These are phyloP conservation scores for Aspergillus ruber DNA, from an alignment of 2,329 filamentous ascomycete genomes.

Conservation along the genomic window DNA sequence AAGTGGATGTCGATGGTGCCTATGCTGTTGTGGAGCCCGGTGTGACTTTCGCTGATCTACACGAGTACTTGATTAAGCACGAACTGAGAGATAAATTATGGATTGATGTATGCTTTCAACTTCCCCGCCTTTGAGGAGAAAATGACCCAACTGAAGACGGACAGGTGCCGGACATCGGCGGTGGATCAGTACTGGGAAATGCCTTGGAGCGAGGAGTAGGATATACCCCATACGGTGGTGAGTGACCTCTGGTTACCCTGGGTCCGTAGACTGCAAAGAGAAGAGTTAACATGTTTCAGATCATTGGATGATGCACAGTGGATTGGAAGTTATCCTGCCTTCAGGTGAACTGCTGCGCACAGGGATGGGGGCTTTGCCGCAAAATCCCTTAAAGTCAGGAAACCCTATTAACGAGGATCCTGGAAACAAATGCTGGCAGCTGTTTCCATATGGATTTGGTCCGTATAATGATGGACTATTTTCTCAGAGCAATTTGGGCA, in stretches of 20 bases:
- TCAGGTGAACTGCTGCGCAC: constrained; percentile 41
- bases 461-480: constrained; percentile 44
- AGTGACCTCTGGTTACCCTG: neutral
- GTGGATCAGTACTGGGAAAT: constrained; percentile 45
- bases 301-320: constrained; percentile 38
- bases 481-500: constrained; percentile 47
- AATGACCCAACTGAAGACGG: neutral
- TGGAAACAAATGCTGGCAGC: constrained; percentile 36
- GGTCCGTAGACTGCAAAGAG: too few species aligned
- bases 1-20: constrained; percentile 46
- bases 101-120: neutral
- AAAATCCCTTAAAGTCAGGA: neutral
- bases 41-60: constrained; percentile 48
- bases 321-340: constrained; percentile 43
- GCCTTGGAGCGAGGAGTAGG: constrained; percentile 42
- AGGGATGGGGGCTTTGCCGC: constrained; percentile 39
- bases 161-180: constrained; percentile 24
- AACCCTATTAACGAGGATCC: constrained; percentile 1
- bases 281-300: constrained; percentile 18
- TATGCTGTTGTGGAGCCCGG: constrained; percentile 51
- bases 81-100: neutral
- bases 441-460: constrained; percentile 38
- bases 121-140: neutral
- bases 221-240: constrained; percentile 30
- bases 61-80: constrained; percentile 25